phyloP scores from a whole-genome alignment of 2,329 filamentous ascomycete genomes.

The Coniochaeta sp. region DNA sequence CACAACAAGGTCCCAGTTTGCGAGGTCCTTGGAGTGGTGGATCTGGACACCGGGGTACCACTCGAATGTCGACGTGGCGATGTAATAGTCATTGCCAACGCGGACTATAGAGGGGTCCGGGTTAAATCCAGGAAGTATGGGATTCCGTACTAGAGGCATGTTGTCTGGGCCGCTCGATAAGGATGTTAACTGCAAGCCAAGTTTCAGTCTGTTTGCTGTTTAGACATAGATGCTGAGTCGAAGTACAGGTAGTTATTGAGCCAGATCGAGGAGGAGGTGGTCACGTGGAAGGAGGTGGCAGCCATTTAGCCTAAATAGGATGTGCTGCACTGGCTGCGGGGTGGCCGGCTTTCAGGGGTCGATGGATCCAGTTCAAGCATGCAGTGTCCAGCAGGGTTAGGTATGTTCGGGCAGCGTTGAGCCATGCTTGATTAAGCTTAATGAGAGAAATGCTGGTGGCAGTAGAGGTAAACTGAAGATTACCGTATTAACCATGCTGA shows the following conservation, averaged over 20 bases:
- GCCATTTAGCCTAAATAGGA: background rate
- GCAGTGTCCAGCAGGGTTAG: background rate
- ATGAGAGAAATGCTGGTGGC: background rate
- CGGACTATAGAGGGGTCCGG: slow-evolving; percentile 46
- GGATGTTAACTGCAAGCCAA: background rate
- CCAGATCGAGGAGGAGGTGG: background rate
- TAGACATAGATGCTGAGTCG: background rate
- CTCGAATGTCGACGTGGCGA: slow-evolving; percentile 48
- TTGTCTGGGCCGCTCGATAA: slow-evolving; percentile 4
- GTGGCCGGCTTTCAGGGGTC: background rate
- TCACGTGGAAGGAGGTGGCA: background rate
- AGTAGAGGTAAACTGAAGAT: background rate
- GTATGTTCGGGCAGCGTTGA: background rate
- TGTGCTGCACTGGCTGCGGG: background rate
- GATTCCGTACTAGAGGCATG: slow-evolving; percentile 44
- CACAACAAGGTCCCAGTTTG: slow-evolving; percentile 40
- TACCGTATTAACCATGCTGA: background rate
- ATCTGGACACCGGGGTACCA: slow-evolving; percentile 46
- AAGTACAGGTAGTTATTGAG: background rate
- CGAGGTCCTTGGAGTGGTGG: slow-evolving; percentile 44
- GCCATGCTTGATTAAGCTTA: background rate
- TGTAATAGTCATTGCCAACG: slow-evolving; percentile 46
- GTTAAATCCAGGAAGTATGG: slow-evolving; percentile 50
- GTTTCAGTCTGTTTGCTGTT: background rate
- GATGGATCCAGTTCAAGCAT: background rate